Evolutionary conservation across 2,329 filamentous ascomycete species (phyloP).

Genomic region (Diplodia seriata): DNA sequence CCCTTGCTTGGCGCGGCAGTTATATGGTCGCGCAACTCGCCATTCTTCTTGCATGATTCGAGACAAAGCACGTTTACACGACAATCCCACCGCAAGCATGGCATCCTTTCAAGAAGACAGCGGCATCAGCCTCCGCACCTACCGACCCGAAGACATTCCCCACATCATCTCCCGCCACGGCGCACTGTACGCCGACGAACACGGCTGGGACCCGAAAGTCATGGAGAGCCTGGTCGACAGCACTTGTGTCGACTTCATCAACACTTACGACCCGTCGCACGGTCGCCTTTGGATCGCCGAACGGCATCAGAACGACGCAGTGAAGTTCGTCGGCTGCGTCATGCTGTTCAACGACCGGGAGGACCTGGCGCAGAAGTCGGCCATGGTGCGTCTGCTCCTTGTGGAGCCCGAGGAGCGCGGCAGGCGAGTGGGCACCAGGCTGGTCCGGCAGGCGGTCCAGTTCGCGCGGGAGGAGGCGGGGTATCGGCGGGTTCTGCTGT

Average conservation of each 20-base stretch:
- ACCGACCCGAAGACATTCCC: neutral
- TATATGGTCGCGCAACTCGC: neutral
- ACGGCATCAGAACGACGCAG: neutral
- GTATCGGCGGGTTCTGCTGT: conserved; percentile 1
- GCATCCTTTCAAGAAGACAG: neutral
- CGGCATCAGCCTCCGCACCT: conserved; percentile 3
- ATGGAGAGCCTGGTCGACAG: neutral
- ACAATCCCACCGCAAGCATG: neutral
- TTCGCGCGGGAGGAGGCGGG: conserved; percentile 5
- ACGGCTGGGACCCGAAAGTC: neutral
- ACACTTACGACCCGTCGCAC: neutral
- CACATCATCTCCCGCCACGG: conserved; percentile 13
- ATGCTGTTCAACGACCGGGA: conserved; percentile 17
- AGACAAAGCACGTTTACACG: too few relatives aligned
- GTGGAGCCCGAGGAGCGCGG: conserved; percentile 8
- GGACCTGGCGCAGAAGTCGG: neutral
- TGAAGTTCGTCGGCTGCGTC: conserved; percentile 6
- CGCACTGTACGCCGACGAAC: neutral
- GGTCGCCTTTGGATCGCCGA: conserved; percentile 12
- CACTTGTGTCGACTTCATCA: conserved; percentile 15
- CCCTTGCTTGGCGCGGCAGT: neutral
- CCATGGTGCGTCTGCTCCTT: conserved; percentile 3
- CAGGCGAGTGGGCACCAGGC: neutral
- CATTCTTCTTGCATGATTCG: neutral
- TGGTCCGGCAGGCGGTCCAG: neutral